Conservation (phyloP, 495 filamentous ascomycete genomes). For the Daldinia decipiens region DNA sequence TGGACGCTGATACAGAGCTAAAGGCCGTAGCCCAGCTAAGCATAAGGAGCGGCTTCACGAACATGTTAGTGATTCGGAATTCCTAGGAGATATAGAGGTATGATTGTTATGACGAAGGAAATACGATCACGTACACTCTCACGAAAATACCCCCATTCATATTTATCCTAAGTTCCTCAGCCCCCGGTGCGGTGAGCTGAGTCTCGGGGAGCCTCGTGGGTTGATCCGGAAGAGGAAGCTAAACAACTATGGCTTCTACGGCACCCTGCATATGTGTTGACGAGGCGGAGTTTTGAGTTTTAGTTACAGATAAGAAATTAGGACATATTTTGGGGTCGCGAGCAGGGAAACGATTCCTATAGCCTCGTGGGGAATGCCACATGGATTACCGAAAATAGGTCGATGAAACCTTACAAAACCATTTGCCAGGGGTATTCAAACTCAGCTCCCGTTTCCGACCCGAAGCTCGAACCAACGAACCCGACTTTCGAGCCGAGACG, state of each 20-base stretch:
- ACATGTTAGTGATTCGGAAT: constrained; percentile 23
- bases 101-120: background rate
- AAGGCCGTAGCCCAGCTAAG: constrained; percentile 20
- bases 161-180: constrained; percentile 17
- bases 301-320: constrained; percentile 13
- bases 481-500: background rate
- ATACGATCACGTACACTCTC: background rate
- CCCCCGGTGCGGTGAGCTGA: background rate
- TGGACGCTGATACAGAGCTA: constrained; percentile 21
- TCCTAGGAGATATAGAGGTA: background rate
- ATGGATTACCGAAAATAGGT: constrained; percentile 29
- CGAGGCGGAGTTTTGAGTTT: constrained; percentile 30
- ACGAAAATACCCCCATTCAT: constrained; percentile 8
- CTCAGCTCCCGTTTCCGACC: constrained; percentile 31
- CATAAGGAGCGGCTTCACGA: constrained; percentile 10
- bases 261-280: constrained; percentile 29
- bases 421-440: constrained; percentile 16
- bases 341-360: constrained; percentile 33
- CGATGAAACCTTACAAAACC: constrained; percentile 33
- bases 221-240: constrained; percentile 19
- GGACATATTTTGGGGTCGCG: constrained; percentile 24
- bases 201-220: constrained; percentile 4
- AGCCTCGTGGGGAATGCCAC: constrained; percentile 29
- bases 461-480: constrained; percentile 10
- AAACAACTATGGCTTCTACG: constrained; percentile 10